Conservation (phyloP, 2,329 filamentous ascomycete species). For the Coniochaeta sp. region DNA sequence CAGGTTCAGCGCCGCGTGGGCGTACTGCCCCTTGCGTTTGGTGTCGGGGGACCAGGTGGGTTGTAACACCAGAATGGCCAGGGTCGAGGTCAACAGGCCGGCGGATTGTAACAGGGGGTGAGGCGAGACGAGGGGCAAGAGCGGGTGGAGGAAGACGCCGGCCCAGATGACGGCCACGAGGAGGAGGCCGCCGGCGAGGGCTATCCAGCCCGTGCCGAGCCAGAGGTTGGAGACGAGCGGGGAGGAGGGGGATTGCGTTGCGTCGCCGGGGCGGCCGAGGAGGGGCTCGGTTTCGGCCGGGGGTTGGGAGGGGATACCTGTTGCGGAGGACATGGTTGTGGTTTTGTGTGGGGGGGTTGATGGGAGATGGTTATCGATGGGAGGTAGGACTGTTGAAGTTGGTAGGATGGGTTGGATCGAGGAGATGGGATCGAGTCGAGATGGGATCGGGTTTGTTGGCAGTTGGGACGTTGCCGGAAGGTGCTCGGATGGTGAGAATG, state of each 20-base stretch:
- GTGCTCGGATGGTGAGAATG: not conserved
- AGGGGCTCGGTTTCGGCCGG: conserved; percentile 34
- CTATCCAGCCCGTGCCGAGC: conserved; percentile 71
- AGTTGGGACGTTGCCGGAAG: too few relatives aligned
- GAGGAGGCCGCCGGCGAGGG: conserved; percentile 72
- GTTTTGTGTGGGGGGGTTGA: conserved; percentile 34
- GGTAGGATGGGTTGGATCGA: conserved; percentile 57
- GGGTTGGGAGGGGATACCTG: conserved; percentile 11
- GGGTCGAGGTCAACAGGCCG: conserved; percentile 67
- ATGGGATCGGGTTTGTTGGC: too few relatives aligned
- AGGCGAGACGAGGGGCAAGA: conserved; percentile 18
- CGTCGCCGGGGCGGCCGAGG: conserved; percentile 28
- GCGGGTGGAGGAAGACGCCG: conserved; percentile 54
- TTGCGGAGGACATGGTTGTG: not conserved
- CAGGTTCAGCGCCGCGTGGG: conserved; percentile 66
- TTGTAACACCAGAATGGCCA: conserved; percentile 80
- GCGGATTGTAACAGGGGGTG: conserved; percentile 44
- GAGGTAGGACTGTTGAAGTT: not conserved
- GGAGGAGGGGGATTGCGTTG: conserved; percentile 43
- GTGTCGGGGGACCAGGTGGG: conserved; percentile 73
- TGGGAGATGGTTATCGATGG: not conserved
- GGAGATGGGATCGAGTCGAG: conserved; percentile 28
- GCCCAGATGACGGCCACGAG: conserved; percentile 73
- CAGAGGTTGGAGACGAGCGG: conserved; percentile 9
- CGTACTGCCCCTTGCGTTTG: conserved; percentile 53